Evolutionary conservation across 129 eudicot species (phyloP), one percentile per base, ranked within the genome.

Genomic region (Logfia minima): DNA sequence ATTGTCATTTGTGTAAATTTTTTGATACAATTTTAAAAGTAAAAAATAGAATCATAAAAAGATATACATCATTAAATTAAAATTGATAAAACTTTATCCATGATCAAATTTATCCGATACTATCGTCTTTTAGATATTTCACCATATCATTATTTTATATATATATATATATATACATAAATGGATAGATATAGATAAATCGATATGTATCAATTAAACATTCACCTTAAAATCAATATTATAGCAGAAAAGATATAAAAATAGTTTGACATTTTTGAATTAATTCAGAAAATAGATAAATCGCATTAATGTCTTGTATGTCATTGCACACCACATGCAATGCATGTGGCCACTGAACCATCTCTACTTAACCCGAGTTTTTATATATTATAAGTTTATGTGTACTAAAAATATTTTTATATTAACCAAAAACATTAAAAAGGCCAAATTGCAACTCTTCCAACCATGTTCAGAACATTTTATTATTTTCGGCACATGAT

Each of bases 291-390:
- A 13, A n/a, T 32, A 64, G 16, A 37, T 28, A 22, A 35, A 31
- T n/a, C 2, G 24, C 26, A 58, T n/a, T 63, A 21, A 43, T 48
- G 62, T 66, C 43, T 41, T 75, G 19, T 52, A 39, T 69, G 61
- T 58, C 70, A 24, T 39, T 68, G 70, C 43, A 77, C 31, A 77
- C 34, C 75, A 77, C 81, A 77, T 77, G 81, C 70, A 69, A 18
- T 5, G 68, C 81, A 68, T 66, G 69, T 77, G 81, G 61, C 75
- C 41, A 68, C 75, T 68, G 62, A 77, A 39, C 22, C 41, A 56
- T 10, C 74, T 35, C 81, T 55, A 67, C 67, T 56, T 70, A 23
- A 55, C 56, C 31, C 41, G 10, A 63, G 13, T 77, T 56, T 68
- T n/a, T 68, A 18, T 68, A 17, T 68, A 55, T 4, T 39, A 62